Evolutionary conservation across 768 basidiomycete species (phyloP), one percentile per base, ranked within the genome.

Genomic region (Russula compacta): DNA sequence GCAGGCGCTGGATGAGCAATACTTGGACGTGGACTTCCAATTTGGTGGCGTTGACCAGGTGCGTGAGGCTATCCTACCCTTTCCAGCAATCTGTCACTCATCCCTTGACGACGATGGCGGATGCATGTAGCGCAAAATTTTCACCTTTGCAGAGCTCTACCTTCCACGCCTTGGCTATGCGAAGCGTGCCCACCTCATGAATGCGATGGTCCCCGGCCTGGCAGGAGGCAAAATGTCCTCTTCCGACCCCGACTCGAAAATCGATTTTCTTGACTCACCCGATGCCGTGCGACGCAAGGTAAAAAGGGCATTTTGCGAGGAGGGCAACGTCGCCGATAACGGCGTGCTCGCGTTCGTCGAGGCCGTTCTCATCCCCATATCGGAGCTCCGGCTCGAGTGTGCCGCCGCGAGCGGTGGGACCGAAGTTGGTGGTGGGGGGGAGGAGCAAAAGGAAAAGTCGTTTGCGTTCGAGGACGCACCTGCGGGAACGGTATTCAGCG

Each of bases 21-120:
- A 98, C 79, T 82, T 99, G 19, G 91, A 80, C 17, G 88, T 90
- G 33, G 93, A 98, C 72, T 95, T 99, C 76, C 97, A 98, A 73
- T 99, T 99, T 66, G 97, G 95, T 15, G 97, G 97, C 55, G 86
- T 92, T 9, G 97, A 99, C 71, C 95, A 98, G 82, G 95, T 95
- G 57, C 56, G 81, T 69, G 1, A 29, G 36, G 10, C 4, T 29
- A 43, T 40, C 10, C 10, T 40, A 12, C 36, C 9, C 12, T 12
- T 5, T 39, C 11, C 43, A 40, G n/a, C 24, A 9, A 35, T 17
- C 24, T 50, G 12, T 35, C 39, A 15, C 35, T n/a, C 21, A 21
- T 9, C 12, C 29, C 15, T 24, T 29, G 47, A 24, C 14, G 49
- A 17, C 15, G 36, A 21, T n/a, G 54, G 11, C 36, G 24, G 33